phyloP scores from a whole-genome alignment of 495 filamentous ascomycete species.

The Xylaria longipes region DNA sequence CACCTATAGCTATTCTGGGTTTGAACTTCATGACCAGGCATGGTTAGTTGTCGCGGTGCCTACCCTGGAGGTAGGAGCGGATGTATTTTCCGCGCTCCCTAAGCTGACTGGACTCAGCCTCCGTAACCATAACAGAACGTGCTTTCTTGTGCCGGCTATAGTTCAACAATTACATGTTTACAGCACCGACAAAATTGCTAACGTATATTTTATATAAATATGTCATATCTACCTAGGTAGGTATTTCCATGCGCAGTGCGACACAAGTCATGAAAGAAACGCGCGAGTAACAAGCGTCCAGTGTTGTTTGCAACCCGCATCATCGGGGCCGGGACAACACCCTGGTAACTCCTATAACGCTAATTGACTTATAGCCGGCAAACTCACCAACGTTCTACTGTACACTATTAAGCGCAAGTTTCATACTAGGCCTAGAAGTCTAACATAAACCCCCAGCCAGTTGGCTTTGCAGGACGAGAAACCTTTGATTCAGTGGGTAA shows the following conservation, averaged over 20 bases:
- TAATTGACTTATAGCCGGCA: no score
- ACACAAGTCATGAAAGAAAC: neutral
- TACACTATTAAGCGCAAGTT: no score
- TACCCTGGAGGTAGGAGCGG: neutral
- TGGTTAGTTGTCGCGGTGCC: neutral
- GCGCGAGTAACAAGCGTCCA: neutral
- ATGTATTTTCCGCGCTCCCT: neutral
- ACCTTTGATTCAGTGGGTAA: no score
- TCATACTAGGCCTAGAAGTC: no score
- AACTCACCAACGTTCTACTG: no score
- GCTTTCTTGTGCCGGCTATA: neutral
- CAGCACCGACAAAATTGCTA: neutral
- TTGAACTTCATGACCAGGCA: neutral
- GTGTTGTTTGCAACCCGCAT: neutral
- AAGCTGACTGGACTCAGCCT: neutral
- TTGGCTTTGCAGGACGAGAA: no score
- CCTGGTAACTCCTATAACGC: neutral
- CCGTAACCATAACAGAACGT: neutral
- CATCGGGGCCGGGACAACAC: neutral
- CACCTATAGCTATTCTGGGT: neutral
- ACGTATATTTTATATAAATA: neutral
- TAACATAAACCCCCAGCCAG: no score
- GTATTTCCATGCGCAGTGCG: neutral
- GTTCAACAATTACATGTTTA: neutral
- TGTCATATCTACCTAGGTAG: neutral